These are phyloP conservation scores for Amanita polypyramis DNA, from an alignment of 768 basidiomycete genomes.

Conservation along the genomic window DNA sequence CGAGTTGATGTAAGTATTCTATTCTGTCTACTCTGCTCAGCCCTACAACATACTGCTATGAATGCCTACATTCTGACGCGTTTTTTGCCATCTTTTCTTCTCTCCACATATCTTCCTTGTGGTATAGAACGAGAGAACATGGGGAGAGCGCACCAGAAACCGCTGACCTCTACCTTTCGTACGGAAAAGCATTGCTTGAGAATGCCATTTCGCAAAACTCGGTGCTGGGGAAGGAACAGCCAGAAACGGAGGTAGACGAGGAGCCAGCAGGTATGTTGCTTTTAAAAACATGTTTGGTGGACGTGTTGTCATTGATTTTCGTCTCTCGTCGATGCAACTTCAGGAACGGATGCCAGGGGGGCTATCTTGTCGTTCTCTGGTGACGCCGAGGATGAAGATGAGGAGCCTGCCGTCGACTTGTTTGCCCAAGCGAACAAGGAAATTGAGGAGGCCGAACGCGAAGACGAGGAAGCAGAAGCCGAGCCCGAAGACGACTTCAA, in stretches of 20 bases:
- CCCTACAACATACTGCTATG: not conserved
- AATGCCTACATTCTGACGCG: not conserved
- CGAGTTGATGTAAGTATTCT: conserved; percentile 62
- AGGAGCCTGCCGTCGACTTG: conserved; percentile 48
- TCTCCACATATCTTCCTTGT: not conserved
- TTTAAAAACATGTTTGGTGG: conserved; percentile 6
- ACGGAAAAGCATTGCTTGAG: conserved; percentile 89
- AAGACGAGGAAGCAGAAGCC: conserved; percentile 43
- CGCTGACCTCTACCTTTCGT: conserved; percentile 83
- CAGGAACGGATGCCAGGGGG: conserved; percentile 29
- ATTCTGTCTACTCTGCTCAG: conserved; percentile 5
- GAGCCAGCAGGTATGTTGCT: conserved; percentile 23
- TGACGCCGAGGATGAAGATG: conserved; percentile 54
- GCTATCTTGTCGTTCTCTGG: conserved; percentile 75
- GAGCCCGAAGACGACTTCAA: conserved; percentile 97
- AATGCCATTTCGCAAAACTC: conserved; percentile 80
- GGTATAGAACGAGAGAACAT: conserved; percentile 54
- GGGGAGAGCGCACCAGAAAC: conserved; percentile 77
- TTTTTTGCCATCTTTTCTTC: not conserved
- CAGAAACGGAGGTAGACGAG: conserved; percentile 38
- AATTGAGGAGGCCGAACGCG: conserved; percentile 38
- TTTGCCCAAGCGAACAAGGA: conserved; percentile 39
- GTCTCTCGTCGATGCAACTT: conserved; percentile 11
- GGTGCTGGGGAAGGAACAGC: conserved; percentile 85
- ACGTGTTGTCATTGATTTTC: not conserved